Evolutionary conservation across 805 yeast species (phyloP).

Genomic region (Sungouiella blattae): DNA sequence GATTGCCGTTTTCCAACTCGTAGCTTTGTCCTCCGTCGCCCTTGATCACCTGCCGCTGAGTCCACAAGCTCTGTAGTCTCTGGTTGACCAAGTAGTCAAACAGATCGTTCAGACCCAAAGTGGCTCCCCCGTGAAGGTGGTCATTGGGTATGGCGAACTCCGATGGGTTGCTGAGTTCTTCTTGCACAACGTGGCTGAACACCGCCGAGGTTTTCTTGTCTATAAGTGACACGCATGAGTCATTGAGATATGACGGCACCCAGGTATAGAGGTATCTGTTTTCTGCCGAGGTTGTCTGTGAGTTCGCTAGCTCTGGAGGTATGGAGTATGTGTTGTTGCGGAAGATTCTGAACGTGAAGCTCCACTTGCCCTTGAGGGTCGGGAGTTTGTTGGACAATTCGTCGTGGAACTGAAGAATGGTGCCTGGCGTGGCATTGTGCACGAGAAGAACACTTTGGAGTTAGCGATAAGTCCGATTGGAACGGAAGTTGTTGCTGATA

Average conservation of each 20-base stretch:
- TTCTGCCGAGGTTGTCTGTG: slow-evolving; percentile 29
- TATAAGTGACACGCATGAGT: slow-evolving; percentile 46
- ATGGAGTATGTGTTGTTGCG: slow-evolving; percentile 56
- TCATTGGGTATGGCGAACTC: slow-evolving; percentile 30
- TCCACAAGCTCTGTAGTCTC: slow-evolving; percentile 70
- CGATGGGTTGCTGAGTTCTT: slow-evolving; percentile 19
- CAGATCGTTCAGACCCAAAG: slow-evolving; percentile 52
- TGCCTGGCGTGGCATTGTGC: slow-evolving; percentile 48
- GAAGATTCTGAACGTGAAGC: slow-evolving; percentile 63
- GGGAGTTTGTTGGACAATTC: slow-evolving; percentile 67
- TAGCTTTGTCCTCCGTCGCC: slow-evolving; percentile 76
- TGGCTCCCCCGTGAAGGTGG: slow-evolving; percentile 49
- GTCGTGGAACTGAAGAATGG: slow-evolving; percentile 69
- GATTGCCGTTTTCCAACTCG: slow-evolving; percentile 49
- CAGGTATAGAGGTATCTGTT: slow-evolving; percentile 49
- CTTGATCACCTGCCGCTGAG: slow-evolving; percentile 59
- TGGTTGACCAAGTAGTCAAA: slow-evolving; percentile 53
- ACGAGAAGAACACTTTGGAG: slow-evolving; percentile 33
- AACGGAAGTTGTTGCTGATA: too few relatives aligned
- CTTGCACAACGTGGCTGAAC: slow-evolving; percentile 32
- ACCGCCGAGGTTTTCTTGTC: slow-evolving; percentile 39
- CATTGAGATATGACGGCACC: slow-evolving; percentile 46
- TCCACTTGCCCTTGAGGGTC: slow-evolving; percentile 59
- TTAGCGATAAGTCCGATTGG: slow-evolving; percentile 20
- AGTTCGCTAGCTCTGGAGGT: slow-evolving; percentile 34